These are phyloP conservation scores for Coemansia reversa DNA, from an alignment of 192 early-diverging fungal genomes.

Conservation along the genomic window DNA sequence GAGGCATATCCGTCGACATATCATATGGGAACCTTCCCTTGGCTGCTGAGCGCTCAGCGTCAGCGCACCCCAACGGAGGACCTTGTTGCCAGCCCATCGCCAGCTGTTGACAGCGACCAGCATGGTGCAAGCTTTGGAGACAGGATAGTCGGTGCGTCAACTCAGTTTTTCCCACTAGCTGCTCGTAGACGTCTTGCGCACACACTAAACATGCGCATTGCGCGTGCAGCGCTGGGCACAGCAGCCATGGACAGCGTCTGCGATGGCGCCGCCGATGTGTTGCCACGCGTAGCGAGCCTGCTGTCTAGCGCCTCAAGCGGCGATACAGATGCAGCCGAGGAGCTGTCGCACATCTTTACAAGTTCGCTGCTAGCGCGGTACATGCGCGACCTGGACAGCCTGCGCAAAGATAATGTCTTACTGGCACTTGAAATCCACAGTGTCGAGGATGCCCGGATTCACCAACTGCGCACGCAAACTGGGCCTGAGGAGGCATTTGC, in stretches of 20 bases:
- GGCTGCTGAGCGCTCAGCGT: slow-evolving; percentile 53
- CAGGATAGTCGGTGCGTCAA: background rate
- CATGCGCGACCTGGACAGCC: slow-evolving; percentile 25
- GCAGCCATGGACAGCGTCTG: slow-evolving; percentile 35
- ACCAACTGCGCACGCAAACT: slow-evolving; percentile 39
- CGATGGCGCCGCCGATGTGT: slow-evolving; percentile 27
- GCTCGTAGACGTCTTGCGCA: slow-evolving; percentile 33
- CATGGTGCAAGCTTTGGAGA: background rate
- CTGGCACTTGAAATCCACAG: slow-evolving; percentile 24
- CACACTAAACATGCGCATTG: slow-evolving; percentile 41
- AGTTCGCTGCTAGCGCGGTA: slow-evolving; percentile 31
- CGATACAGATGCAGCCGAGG: slow-evolving; percentile 14
- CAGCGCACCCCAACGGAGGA: slow-evolving; percentile 46
- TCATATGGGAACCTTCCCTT: slow-evolving; percentile 39
- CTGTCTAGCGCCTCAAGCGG: slow-evolving; percentile 22
- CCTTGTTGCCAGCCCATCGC: slow-evolving; percentile 3
- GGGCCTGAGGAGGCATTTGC: slow-evolving; percentile 31
- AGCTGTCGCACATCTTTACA: slow-evolving; percentile 26
- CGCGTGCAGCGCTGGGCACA: slow-evolving; percentile 28
- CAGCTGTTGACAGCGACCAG: background rate
- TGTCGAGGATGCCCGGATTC: slow-evolving; percentile 23
- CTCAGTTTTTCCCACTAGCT: slow-evolving; percentile 18
- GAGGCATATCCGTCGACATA: slow-evolving; percentile 29
- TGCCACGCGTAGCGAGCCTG: slow-evolving; percentile 31
- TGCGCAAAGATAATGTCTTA: slow-evolving; percentile 34